Evolutionary conservation across 805 yeast genomes (phyloP).

Genomic region (Zygoascus bituminiphila): DNA sequence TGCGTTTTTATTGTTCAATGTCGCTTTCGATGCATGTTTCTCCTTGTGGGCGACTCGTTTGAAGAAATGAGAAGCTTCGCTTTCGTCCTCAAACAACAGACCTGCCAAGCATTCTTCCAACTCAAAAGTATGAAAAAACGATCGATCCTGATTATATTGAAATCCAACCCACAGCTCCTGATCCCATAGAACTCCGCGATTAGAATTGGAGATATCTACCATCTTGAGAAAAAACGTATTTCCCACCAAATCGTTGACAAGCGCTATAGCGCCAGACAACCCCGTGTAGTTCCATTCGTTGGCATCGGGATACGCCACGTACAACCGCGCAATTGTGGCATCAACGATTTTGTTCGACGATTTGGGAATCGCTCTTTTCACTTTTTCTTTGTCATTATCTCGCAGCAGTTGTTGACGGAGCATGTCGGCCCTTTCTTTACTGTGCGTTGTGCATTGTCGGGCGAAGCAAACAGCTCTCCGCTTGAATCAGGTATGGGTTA

Average conservation of each 20-base stretch:
- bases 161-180: slow-evolving; percentile 88
- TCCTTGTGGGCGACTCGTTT: slow-evolving; percentile 68
- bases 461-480: background rate
- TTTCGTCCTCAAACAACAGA: slow-evolving; percentile 76
- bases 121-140: slow-evolving; percentile 92
- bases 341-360: slow-evolving; percentile 79
- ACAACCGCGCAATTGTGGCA: slow-evolving; percentile 83
- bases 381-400: slow-evolving; percentile 71
- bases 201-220: slow-evolving; percentile 63
- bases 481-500: too few species aligned
- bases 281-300: slow-evolving; percentile 83
- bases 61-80: slow-evolving; percentile 78
- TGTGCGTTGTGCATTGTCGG: background rate
- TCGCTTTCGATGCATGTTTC: slow-evolving; percentile 81
- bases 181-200: slow-evolving; percentile 91
- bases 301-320: slow-evolving; percentile 82
- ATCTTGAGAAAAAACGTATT: slow-evolving; percentile 86
- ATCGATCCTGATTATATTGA: slow-evolving; percentile 85
- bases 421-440: slow-evolving; percentile 2
- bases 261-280: slow-evolving; percentile 72
- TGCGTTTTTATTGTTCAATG: slow-evolving; percentile 80
- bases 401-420: slow-evolving; percentile 18
- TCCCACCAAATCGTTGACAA: slow-evolving; percentile 90
- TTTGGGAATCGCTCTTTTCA: slow-evolving; percentile 84
- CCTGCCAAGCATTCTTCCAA: slow-evolving; percentile 85